phyloP scores from a whole-genome alignment of 768 basidiomycete genomes.

The Suillus americanus region DNA sequence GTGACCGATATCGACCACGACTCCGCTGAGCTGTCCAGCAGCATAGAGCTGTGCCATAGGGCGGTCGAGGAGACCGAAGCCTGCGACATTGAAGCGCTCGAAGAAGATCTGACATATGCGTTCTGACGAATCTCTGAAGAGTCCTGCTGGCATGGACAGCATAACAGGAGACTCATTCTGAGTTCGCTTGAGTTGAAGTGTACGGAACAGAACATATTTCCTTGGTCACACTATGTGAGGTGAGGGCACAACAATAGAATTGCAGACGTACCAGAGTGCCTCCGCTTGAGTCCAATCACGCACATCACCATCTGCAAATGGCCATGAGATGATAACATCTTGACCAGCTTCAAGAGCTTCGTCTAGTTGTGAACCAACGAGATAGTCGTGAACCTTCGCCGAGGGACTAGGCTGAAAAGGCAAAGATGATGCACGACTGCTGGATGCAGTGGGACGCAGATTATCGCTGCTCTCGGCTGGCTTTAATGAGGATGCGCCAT shows the following conservation, averaged over 20 bases:
- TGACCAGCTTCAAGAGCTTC: slow-evolving; percentile 75
- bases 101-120: slow-evolving; percentile 83
- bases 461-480: slow-evolving; percentile 18
- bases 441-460: slow-evolving; percentile 40
- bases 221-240: slow-evolving; percentile 38
- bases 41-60: slow-evolving; percentile 85
- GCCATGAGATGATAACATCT: slow-evolving; percentile 77
- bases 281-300: slow-evolving; percentile 84
- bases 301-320: slow-evolving; percentile 73
- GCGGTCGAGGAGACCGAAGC: slow-evolving; percentile 76
- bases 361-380: slow-evolving; percentile 79
- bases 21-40: slow-evolving; percentile 64
- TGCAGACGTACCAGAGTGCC: slow-evolving; percentile 74
- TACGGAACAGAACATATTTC: slow-evolving; percentile 81
- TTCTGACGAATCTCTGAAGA: slow-evolving; percentile 69
- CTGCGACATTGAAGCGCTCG: slow-evolving; percentile 89
- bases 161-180: slow-evolving; percentile 89
- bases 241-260: not conserved
- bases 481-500: slow-evolving; percentile 24
- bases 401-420: slow-evolving; percentile 43
- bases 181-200: slow-evolving; percentile 71
- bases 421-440: slow-evolving; percentile 47
- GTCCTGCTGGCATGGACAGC: slow-evolving; percentile 63
- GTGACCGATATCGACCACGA: slow-evolving; percentile 81
- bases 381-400: slow-evolving; percentile 70